These are phyloP conservation scores for Geosmithia putterillii DNA, from an alignment of 2,329 filamentous ascomycete genomes.

Conservation along the genomic window DNA sequence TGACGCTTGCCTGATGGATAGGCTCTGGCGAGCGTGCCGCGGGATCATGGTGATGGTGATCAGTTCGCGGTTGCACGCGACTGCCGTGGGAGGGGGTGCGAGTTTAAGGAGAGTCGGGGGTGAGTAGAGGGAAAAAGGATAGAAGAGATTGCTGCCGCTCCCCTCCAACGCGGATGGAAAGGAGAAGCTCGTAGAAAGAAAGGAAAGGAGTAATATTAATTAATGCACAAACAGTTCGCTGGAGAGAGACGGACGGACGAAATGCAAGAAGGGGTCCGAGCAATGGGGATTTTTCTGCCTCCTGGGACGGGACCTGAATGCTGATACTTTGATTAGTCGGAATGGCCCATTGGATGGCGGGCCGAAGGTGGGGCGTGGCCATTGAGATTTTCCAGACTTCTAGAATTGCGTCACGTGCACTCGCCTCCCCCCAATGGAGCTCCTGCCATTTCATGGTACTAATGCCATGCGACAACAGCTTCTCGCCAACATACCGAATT, in stretches of 20 bases:
- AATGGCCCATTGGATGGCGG: background rate
- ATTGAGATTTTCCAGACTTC: background rate
- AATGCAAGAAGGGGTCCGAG: background rate
- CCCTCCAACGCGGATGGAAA: background rate
- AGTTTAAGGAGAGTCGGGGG: background rate
- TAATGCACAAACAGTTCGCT: background rate
- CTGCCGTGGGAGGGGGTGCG: background rate
- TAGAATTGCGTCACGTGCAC: background rate
- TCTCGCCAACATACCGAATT: background rate
- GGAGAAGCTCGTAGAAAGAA: background rate
- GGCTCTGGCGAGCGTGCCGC: conserved; percentile 3
- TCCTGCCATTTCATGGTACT: background rate
- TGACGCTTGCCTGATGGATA: conserved; percentile 1
- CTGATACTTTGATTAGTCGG: background rate
- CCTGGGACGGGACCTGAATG: background rate
- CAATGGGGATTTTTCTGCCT: background rate
- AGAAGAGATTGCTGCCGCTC: background rate
- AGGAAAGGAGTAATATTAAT: background rate
- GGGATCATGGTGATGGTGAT: conserved; percentile 5
- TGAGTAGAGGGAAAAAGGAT: conserved; percentile 1
- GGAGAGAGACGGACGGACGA: background rate
- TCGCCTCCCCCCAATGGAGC: background rate
- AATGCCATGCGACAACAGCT: no score
- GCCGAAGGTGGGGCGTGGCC: background rate
- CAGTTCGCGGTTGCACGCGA: conserved; percentile 2